phyloP scores from a whole-genome alignment of 306 rosid genomes.

The Lagenaria siceraria region DNA sequence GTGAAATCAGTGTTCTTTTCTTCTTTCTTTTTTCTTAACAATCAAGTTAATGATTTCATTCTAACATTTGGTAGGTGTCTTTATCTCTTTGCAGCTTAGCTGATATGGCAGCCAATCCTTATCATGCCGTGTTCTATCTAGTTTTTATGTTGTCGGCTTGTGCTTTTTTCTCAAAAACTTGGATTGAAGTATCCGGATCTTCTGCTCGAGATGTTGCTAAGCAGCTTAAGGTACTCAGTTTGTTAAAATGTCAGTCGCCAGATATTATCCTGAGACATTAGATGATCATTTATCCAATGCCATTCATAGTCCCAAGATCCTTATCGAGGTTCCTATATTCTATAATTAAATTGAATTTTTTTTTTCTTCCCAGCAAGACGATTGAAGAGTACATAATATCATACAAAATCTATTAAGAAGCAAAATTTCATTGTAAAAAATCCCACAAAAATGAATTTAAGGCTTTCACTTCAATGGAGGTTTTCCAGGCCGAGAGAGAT shows the following conservation, averaged over 20 bases:
- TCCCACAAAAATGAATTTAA: background rate
- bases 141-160: slow-evolving; percentile 88
- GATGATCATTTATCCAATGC: background rate
- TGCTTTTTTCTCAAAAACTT: slow-evolving; percentile 85
- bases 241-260: background rate
- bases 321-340: background rate
- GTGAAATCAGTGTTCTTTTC: background rate
- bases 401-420: background rate
- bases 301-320: background rate
- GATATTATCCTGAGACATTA: background rate
- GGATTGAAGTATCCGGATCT: slow-evolving; percentile 98
- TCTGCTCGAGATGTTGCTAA: slow-evolving; percentile 94
- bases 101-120: slow-evolving; percentile 96
- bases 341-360: background rate
- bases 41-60: background rate
- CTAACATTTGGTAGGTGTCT: background rate
- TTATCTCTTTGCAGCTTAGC: slow-evolving; percentile 54
- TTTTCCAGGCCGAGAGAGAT: background rate
- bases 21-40: background rate
- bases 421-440: background rate
- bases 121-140: slow-evolving; percentile 79
- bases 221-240: slow-evolving; percentile 62
- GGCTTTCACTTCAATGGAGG: background rate
- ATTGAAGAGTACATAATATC: too few species aligned
- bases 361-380: background rate